Evolutionary conservation across 2,329 filamentous ascomycete genomes (phyloP), one percentile per base, ranked within the genome.

Genomic region (Pseudopyricularia cyperi): DNA sequence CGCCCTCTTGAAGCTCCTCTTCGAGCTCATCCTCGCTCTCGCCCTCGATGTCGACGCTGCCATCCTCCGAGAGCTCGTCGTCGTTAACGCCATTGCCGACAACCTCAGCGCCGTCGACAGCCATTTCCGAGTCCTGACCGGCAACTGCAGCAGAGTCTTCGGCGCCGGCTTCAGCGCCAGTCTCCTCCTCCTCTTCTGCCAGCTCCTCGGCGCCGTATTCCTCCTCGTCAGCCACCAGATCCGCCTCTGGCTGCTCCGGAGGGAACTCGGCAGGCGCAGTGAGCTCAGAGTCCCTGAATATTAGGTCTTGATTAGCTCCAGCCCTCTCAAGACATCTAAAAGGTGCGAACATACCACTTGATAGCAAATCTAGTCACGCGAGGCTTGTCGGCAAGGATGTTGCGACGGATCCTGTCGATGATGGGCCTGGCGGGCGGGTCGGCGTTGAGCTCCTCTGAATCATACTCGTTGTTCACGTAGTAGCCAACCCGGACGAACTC

Each of bases 401-500:
- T 96, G 60, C 94, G 85, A 59, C 82, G 81, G 57, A 98, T 89
- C 63, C 89, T 88, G 66, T 98, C 94, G 57, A 97, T 84, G 60
- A 94, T 77, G 37, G 90, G 90, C 74, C 95, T 95, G 53, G 89
- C 77, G 7, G 93, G 93, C 9, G 93, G 93, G 61, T 97, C 90
- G 48, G 85, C 82, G 61, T 82, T 85, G 57, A 98, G 78, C 66
- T 95, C 88, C 62, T 94, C 89, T 26, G 87, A 86, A 60, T 95
- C 89, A 68, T 98, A 98, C 69, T 98, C 94, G 63, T 98, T 98
- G 77, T 97, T 98, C 63, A 98, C 93, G 61, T 98, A 98, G 79
- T 98, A 98, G 56, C 93, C 93, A 42, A 98, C 91, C 58, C 93
- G 89, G 37, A 98, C 89, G 62, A 98, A 98, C 68, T 98, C 93